phyloP scores from a whole-genome alignment of 768 basidiomycete species.

The Crepidotus variabilis region DNA sequence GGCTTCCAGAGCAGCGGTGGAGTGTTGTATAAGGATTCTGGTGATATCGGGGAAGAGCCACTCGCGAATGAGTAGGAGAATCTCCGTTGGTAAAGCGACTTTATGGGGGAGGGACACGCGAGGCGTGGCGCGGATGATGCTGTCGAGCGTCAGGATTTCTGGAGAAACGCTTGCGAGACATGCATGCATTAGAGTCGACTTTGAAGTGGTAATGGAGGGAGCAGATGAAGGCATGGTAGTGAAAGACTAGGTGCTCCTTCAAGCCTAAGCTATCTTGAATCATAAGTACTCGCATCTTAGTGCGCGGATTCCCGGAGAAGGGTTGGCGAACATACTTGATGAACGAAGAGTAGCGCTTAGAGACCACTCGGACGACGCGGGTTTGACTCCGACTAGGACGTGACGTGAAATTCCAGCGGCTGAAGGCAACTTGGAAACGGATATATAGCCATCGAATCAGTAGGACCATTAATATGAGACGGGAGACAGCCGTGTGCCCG shows the following conservation, averaged over 20 bases:
- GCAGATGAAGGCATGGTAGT: slow-evolving; percentile 13
- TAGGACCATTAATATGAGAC: slow-evolving; percentile 2
- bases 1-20: slow-evolving; percentile 34
- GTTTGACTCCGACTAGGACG: slow-evolving; percentile 19
- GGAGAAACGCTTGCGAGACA: slow-evolving; percentile 47
- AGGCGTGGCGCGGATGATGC: slow-evolving; percentile 23
- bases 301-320: slow-evolving; percentile 5
- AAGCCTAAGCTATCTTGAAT: background rate
- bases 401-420: slow-evolving; percentile 34
- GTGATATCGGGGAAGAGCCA: slow-evolving; percentile 42
- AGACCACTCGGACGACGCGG: slow-evolving; percentile 9
- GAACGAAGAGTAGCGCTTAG: slow-evolving; percentile 1
- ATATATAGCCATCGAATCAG: background rate
- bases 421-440: slow-evolving; percentile 9
- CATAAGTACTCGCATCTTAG: slow-evolving; percentile 3
- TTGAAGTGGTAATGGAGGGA: slow-evolving; percentile 30
- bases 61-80: slow-evolving; percentile 49
- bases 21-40: slow-evolving; percentile 35
- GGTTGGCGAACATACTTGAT: slow-evolving; percentile 3
- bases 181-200: slow-evolving; percentile 47
- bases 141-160: slow-evolving; percentile 39
- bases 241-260: slow-evolving; percentile 9
- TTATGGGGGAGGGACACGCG: slow-evolving; percentile 10
- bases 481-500: background rate
- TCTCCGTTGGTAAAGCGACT: slow-evolving; percentile 40